Evolutionary conservation across 2,329 filamentous ascomycete genomes (phyloP).

Genomic region (Hortaea sp.): DNA sequence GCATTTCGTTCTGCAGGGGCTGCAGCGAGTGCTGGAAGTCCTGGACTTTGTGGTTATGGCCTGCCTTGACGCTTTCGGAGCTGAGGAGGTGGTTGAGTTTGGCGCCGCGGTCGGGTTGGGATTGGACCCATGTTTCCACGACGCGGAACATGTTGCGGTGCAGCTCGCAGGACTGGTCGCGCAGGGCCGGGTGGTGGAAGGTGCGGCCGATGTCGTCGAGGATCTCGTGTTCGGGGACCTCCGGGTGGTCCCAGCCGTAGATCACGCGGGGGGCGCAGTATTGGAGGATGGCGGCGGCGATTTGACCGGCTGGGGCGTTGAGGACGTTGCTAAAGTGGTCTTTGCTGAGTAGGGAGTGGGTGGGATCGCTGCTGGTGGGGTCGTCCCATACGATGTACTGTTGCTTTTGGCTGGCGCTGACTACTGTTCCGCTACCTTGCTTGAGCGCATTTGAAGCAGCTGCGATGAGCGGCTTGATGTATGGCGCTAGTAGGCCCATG

Average conservation of each 20-base stretch:
- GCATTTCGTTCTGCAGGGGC: constrained; percentile 5
- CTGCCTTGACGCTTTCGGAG: constrained; percentile 70
- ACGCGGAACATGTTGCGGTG: constrained; percentile 83
- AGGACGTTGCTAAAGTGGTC: constrained; percentile 43
- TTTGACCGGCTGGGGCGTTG: constrained; percentile 39
- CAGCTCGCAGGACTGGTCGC: constrained; percentile 65
- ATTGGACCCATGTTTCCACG: constrained; percentile 70
- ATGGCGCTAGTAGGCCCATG: constrained; percentile 80
- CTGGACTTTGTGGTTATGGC: constrained; percentile 59
- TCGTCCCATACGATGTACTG: constrained; percentile 43
- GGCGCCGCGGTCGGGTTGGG: constrained; percentile 54
- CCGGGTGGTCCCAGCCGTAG: constrained; percentile 85
- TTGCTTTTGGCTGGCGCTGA: constrained; percentile 42
- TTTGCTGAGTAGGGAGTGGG: constrained; percentile 42
- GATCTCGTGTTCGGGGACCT: constrained; percentile 73
- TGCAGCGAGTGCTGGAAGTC: constrained; percentile 16
- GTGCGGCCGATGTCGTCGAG: constrained; percentile 68
- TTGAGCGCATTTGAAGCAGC: constrained; percentile 77
- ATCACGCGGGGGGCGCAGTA: constrained; percentile 81
- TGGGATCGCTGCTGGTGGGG: constrained; percentile 38
- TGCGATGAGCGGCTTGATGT: constrained; percentile 83
- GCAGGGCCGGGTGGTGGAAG: constrained; percentile 83
- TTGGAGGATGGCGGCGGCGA: constrained; percentile 55
- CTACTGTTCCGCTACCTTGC: constrained; percentile 65
- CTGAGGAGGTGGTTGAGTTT: constrained; percentile 66